These are phyloP conservation scores for Xerocomellus chrysenteron DNA, from an alignment of 768 basidiomycete genomes.

Conservation along the genomic window DNA sequence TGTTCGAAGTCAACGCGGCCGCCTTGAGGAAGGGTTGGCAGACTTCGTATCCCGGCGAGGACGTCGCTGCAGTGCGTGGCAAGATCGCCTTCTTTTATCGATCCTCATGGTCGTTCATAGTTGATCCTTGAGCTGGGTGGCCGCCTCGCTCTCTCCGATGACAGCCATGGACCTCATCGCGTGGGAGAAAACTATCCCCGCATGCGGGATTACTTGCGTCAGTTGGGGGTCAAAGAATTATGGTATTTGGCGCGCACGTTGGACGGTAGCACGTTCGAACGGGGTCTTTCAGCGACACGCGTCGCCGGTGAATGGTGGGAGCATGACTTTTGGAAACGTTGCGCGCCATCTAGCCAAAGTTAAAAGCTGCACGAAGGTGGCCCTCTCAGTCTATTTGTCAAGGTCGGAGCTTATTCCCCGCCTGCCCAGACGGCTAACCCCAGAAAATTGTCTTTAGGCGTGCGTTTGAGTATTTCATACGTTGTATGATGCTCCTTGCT, in stretches of 20 bases:
- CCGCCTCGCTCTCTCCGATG: slow-evolving; percentile 86
- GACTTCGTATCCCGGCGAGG: slow-evolving; percentile 77
- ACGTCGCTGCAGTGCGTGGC: slow-evolving; percentile 66
- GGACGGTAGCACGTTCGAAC: slow-evolving; percentile 27
- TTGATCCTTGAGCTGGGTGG: slow-evolving; percentile 68
- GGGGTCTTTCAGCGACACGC: slow-evolving; percentile 41
- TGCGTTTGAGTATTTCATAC: slow-evolving; percentile 20
- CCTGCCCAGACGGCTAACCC: slow-evolving; percentile 13
- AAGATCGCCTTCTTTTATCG: slow-evolving; percentile 13
- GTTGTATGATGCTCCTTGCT: slow-evolving; percentile 1
- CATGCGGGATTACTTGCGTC: slow-evolving; percentile 61
- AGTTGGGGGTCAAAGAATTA: slow-evolving; percentile 58
- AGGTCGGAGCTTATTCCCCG: slow-evolving; percentile 22
- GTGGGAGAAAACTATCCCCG: slow-evolving; percentile 85
- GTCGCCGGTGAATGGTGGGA: slow-evolving; percentile 56
- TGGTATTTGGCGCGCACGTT: slow-evolving; percentile 55
- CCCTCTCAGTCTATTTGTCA: slow-evolving; percentile 14
- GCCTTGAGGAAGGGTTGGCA: slow-evolving; percentile 91
- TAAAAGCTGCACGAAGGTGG: slow-evolving; percentile 12
- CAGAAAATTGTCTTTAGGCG: slow-evolving; percentile 10
- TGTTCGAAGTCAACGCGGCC: slow-evolving; percentile 93
- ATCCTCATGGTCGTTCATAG: slow-evolving; percentile 40
- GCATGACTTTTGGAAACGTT: slow-evolving; percentile 55
- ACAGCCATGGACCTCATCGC: slow-evolving; percentile 87
- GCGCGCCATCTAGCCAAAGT: slow-evolving; percentile 11